Evolutionary conservation across 2,329 filamentous ascomycete species (phyloP), one percentile per base, ranked within the genome.

Genomic region (Verticillium longisporum): DNA sequence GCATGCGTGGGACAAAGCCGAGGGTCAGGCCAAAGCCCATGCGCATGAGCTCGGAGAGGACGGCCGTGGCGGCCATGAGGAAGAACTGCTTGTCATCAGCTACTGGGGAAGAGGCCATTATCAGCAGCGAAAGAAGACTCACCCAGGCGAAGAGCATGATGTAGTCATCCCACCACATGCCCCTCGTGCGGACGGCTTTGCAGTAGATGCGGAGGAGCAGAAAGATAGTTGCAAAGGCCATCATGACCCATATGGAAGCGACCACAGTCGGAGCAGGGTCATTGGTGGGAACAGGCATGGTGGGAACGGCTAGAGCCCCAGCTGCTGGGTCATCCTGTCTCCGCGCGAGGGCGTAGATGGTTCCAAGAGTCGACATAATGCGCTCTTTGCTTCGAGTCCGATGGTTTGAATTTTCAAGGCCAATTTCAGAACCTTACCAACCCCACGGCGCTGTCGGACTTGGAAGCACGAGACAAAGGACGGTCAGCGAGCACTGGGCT

Each of bases 141-240:
- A 64, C 61, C 66, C 66, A 69, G 2, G 66, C 62, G 1, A 62
- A 34, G 18, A 64, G 58, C 13, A 69, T 59, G 7, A 68, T 54
- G n/a, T 63, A 65, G 62, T 69, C 68, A 45, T 69, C 67, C 60
- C 62, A 66, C 64, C 66, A 67, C 5, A 69, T 55, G 6, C 57
- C 55, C 9, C 64, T 57, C 2, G 60, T 58, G 10, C 63, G 60
- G 32, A 61, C 61, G 4, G 61, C 41, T 32, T 66, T 68, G 63
- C 65, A 68, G 31, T 68, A 69, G 4, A 69, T 54, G 21, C 68
- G 61, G 6, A 66, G 61, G 34, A 58, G 58, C 1, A 69, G 41
- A 33, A 66, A 65, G 3, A 61, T 13, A 0, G 61, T 60, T 10
- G 61, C 60, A 2, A 63, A 36, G 6, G 58, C 58, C 4, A 63